Conservation (phyloP, 331 rosid genomes). For the Arachis monticola region DNA sequence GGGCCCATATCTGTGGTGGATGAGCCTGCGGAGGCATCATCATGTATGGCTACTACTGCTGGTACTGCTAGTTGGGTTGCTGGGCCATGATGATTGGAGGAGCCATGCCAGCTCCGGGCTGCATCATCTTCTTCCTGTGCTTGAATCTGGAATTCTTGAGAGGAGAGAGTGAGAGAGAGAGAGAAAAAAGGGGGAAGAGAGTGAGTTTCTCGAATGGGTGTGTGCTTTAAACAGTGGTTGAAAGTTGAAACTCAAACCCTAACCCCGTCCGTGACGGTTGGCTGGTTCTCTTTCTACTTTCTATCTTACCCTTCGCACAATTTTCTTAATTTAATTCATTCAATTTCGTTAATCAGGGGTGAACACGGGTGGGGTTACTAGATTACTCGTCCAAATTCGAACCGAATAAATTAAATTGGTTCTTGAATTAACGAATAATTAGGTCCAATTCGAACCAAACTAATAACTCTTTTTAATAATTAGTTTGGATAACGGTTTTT, state of each 20-base stretch:
- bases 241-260: constrained; percentile 3
- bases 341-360: background rate
- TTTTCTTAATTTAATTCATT: background rate
- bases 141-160: constrained; percentile 15
- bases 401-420: too few species aligned
- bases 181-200: background rate
- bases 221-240: constrained; percentile 37
- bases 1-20: too few species aligned
- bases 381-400: too few species aligned
- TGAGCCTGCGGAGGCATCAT: too few species aligned
- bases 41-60: constrained; percentile 28
- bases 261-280: constrained; percentile 44
- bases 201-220: background rate
- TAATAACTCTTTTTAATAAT: too few species aligned
- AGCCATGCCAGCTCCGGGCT: constrained; percentile 76
- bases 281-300: background rate
- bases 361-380: too few species aligned
- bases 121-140: constrained; percentile 61
- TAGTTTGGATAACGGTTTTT: too few species aligned
- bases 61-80: constrained; percentile 56
- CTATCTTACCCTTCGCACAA: background rate
- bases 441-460: too few species aligned
- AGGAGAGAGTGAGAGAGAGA: background rate
- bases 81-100: constrained; percentile 55
- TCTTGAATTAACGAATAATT: too few species aligned